Evolutionary conservation across 768 basidiomycete genomes (phyloP).

Genomic region (Tulasnella sp.): DNA sequence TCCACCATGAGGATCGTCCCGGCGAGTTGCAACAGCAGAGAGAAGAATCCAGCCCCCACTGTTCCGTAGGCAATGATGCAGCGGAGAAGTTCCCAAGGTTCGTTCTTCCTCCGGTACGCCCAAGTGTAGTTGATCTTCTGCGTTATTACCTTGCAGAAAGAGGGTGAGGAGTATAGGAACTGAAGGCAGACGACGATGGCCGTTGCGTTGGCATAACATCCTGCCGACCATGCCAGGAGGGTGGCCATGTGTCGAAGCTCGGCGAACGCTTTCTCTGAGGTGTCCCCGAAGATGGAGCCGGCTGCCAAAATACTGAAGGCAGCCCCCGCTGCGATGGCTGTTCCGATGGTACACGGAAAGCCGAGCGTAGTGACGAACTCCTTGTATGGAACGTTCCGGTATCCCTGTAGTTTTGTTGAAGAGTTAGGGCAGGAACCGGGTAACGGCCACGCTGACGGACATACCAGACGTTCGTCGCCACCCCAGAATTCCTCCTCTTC

Average conservation of each 20-base stretch:
- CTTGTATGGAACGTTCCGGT: not conserved
- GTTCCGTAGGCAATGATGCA: not conserved
- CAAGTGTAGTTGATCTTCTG: conserved; percentile 4
- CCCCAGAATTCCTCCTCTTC: not conserved
- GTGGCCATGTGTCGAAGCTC: not conserved
- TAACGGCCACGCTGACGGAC: not conserved
- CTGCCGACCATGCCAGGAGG: not conserved
- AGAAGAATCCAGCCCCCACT: not conserved
- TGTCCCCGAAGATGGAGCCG: not conserved
- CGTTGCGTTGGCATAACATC: conserved; percentile 5
- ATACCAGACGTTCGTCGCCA: not conserved
- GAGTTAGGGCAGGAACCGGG: not conserved
- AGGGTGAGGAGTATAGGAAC: not conserved
- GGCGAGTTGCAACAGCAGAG: not conserved
- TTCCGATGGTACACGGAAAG: not conserved
- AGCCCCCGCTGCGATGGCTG: not conserved
- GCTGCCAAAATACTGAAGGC: not conserved
- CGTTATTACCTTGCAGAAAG: not conserved
- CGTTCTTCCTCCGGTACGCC: not conserved
- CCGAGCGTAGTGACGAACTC: not conserved
- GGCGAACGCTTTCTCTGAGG: not conserved
- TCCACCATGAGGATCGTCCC: not conserved
- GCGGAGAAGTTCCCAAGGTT: not conserved
- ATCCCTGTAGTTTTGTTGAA: not conserved
- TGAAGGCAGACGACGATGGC: not conserved